Evolutionary conservation across 176 grass and related monocot genomes (phyloP), one percentile per base, ranked within the genome.

Genomic region (Raddia guianensis): DNA sequence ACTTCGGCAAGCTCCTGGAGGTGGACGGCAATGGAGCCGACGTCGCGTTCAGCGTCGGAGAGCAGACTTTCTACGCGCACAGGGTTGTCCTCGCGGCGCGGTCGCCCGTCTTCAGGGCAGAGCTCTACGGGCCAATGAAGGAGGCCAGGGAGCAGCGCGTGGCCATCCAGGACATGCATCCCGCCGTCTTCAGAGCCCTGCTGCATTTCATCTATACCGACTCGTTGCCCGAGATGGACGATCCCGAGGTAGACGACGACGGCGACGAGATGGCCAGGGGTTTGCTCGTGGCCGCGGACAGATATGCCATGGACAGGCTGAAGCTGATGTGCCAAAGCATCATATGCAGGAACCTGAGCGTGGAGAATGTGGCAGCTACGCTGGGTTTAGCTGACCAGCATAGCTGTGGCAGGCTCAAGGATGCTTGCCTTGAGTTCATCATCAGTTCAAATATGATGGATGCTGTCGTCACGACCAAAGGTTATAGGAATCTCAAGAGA

Each of bases 161-260:
- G 45, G 13, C 6, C 11, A 80, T 89, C 12, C 16, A 81, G 47
- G 82, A 86, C 16, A 85, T 85, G 82, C 65, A 85, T 9, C 43
- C 82, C 5, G 33, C 6, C 20, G 76, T 89, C 9, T 88, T 83
- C 15, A 80, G 27, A 44, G 27, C 70, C 35, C 43, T 79, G 57
- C 80, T 88, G n/a, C 37, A 68, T 40, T 88, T 82, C 72, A 71
- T 82, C 11, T 87, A 77, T 21, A 68, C 37, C 1, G 85, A 87
- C 21, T 77, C 55, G 2, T 19, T 83, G 5, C 53, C 80, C 21
- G 11, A n/a, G 4, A 40, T 66, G 3, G 35, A 82, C 0, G 70
- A 63, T 43, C 62, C 63, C 13, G 11, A 63, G 18, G 47, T n/a
- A 18, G 48, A 50, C 11, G 66, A 8, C 58, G 13, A 47, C 27